Percentiles rank a stretch among this genome's conserved stretches.
Conservation (phyloP, 148 eudicot species). For the Rhododendron henanense region DNA sequence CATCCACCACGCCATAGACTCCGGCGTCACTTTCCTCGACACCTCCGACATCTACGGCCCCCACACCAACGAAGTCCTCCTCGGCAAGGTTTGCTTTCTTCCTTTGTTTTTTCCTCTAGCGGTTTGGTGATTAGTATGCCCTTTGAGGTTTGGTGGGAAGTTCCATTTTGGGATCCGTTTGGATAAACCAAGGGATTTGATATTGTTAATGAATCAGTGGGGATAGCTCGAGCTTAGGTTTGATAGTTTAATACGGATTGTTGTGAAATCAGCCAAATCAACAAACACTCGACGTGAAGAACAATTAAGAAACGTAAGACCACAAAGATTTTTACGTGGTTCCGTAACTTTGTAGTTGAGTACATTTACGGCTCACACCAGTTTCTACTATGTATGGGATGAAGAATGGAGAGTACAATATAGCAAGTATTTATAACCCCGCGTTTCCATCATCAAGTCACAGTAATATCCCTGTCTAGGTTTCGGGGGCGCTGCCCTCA, state of each 20-base stretch:
- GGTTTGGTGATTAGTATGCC: not conserved
- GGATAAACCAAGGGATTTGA: not conserved
- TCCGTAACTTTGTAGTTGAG: too few relatives aligned
- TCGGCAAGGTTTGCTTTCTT: not conserved
- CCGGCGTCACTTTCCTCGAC: slow-evolving; percentile 11
- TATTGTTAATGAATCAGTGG: not conserved
- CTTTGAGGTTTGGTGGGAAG: not conserved
- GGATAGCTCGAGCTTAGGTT: not conserved
- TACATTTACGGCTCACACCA: too few relatives aligned
- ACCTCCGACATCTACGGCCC: slow-evolving; percentile 8
- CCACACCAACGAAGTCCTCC: not conserved
- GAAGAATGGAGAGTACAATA: too few relatives aligned
- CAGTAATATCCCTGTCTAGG: too few relatives aligned
- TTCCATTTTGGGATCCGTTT: too few relatives aligned
- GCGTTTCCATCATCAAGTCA: too few relatives aligned
- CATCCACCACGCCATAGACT: slow-evolving; percentile 2
- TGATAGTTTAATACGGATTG: not conserved
- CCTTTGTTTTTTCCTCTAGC: too few relatives aligned
- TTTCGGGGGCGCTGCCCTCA: not conserved
- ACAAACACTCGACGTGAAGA: not conserved
- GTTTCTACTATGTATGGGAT: too few relatives aligned
- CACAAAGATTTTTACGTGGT: not conserved
- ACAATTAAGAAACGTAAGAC: not conserved
- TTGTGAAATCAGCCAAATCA: too few relatives aligned
- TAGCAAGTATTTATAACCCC: too few relatives aligned